A percentile compares a stretch with the other conserved stretches of the same genome.
phyloP scores from a whole-genome alignment of 2,329 filamentous ascomycete species.

The Grosmannia huntii region DNA sequence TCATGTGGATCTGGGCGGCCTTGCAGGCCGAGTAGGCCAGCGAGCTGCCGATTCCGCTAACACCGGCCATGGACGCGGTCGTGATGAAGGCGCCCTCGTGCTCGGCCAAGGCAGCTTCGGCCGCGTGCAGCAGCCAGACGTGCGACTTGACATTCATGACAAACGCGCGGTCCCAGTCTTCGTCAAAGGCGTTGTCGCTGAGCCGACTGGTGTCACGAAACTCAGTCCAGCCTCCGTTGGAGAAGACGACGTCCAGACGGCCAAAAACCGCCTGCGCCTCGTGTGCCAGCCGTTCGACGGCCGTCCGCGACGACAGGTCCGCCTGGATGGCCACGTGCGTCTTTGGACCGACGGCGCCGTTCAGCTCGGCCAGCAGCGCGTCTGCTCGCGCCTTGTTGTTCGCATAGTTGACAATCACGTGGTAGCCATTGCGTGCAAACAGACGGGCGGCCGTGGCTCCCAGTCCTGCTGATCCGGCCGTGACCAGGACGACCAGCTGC shows the following conservation, averaged over 20 bases:
- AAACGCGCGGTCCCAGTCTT: slow-evolving; percentile 47
- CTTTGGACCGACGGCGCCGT: slow-evolving; percentile 15
- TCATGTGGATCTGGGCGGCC: neutral
- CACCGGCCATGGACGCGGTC: slow-evolving; percentile 51
- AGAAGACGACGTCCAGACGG: slow-evolving; percentile 63
- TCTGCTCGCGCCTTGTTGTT: slow-evolving; percentile 47
- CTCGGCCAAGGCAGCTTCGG: slow-evolving; percentile 39
- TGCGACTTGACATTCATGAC: slow-evolving; percentile 52
- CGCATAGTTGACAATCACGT: slow-evolving; percentile 63
- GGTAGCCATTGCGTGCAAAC: slow-evolving; percentile 55
- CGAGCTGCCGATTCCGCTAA: slow-evolving; percentile 49
- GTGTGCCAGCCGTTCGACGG: slow-evolving; percentile 46
- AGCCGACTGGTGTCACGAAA: slow-evolving; percentile 32
- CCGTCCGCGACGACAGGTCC: slow-evolving; percentile 48
- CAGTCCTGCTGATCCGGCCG: slow-evolving; percentile 49
- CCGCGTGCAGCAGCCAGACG: slow-evolving; percentile 45
- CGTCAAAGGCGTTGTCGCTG: slow-evolving; percentile 40
- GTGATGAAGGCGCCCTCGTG: slow-evolving; percentile 49
- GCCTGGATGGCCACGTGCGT: slow-evolving; percentile 46
- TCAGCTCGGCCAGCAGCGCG: slow-evolving; percentile 41
- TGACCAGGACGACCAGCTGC: slow-evolving; percentile 28
- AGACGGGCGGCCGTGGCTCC: slow-evolving; percentile 55
- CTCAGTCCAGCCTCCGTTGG: slow-evolving; percentile 52
- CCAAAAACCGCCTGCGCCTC: slow-evolving; percentile 48
- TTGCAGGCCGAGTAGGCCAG: slow-evolving; percentile 17